Evolutionary conservation across 176 grass and related monocot genomes (phyloP).

Genomic region (Alopecurus myosuroides): DNA sequence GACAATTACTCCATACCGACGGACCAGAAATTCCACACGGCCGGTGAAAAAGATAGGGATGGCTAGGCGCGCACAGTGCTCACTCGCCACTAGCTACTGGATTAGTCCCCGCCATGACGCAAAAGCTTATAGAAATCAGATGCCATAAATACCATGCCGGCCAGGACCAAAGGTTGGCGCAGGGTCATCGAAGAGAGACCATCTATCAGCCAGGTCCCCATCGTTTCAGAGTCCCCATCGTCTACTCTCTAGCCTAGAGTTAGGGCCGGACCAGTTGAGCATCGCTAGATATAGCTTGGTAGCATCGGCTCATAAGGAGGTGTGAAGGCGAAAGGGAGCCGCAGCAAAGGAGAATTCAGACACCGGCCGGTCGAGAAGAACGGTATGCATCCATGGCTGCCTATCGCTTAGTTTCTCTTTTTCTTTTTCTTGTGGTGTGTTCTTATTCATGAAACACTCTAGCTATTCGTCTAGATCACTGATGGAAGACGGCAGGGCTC

Average conservation of each 20-base stretch:
- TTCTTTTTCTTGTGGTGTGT: neutral
- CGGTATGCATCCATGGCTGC: conserved; percentile 9
- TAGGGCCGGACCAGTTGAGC: conserved; percentile 25
- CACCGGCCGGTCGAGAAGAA: neutral
- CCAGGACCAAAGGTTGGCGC: conserved; percentile 30
- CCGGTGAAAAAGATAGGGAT: conserved; percentile 43
- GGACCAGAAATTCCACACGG: conserved; percentile 36
- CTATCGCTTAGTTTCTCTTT: too few species aligned
- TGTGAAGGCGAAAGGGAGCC: neutral
- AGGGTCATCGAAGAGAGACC: conserved; percentile 14
- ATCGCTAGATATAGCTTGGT: conserved; percentile 11
- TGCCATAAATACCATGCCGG: conserved; percentile 37
- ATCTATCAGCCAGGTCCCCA: conserved; percentile 17
- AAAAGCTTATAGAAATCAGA: conserved; percentile 42
- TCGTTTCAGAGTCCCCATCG: conserved; percentile 11
- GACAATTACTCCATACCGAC: conserved; percentile 5
- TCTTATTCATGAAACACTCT: neutral
- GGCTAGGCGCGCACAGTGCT: neutral
- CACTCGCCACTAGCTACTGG: neutral
- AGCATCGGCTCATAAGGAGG: conserved; percentile 25
- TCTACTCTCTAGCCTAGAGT: conserved; percentile 30
- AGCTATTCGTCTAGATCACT: neutral
- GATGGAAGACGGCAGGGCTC: conserved; percentile 32
- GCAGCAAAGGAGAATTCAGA: neutral
- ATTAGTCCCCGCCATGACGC: conserved; percentile 22